A percentile compares a stretch with the other conserved stretches of the same genome.
phyloP scores from a whole-genome alignment of 192 early-diverging fungal species.

The Dimargaris verticillata region DNA sequence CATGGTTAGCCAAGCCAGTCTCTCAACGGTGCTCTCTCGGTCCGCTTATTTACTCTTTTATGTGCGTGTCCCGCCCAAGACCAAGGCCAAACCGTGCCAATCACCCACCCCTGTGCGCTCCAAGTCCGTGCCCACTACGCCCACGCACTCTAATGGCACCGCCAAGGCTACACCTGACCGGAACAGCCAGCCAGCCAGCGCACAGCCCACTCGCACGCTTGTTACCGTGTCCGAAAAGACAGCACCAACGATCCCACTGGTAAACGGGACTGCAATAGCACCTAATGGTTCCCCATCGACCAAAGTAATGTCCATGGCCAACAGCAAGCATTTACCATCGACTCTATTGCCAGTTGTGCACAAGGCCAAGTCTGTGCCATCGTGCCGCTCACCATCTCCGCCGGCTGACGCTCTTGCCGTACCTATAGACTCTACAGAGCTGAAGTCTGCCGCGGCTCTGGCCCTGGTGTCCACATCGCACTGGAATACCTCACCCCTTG shows the following conservation, averaged over 20 bases:
- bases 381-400: no score
- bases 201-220: neutral
- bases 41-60: constrained; percentile 85
- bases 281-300: neutral
- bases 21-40: constrained; percentile 47
- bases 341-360: neutral
- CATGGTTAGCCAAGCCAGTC: constrained; percentile 47
- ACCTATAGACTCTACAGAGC: neutral
- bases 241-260: neutral
- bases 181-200: neutral
- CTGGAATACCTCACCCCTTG: neutral
- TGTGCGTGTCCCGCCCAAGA: constrained; percentile 13
- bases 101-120: neutral
- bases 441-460: neutral
- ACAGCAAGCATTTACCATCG: neutral
- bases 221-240: neutral
- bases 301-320: neutral
- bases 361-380: neutral
- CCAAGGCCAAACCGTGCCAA: constrained; percentile 8
- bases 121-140: constrained; percentile 4
- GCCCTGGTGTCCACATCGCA: constrained; percentile 1
- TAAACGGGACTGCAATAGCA: neutral
- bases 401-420: neutral
- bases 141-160: constrained; percentile 2
- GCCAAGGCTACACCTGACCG: neutral